Base-by-base conservation (phyloP, 2,329 filamentous ascomycete species). In the Plectosphaerella plurivora region DNA sequence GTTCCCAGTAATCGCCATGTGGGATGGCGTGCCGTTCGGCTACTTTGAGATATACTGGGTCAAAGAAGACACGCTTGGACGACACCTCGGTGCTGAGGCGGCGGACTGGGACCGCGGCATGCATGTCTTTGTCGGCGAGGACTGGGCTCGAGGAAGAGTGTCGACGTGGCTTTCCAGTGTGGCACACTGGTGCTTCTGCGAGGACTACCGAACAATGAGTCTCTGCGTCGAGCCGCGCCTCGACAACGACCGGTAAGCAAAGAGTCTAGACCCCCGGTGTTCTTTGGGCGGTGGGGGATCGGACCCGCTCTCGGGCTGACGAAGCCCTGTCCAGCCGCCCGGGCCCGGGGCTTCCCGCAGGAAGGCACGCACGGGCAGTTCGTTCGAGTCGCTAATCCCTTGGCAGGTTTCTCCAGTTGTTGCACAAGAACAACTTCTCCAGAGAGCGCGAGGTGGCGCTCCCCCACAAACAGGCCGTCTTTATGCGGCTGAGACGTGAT, bases 41-140 rank as follows among this genome's bases (percentile, higher is more conserved):
- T 99, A 95, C 67, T 97, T 99, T 65, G 94, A 99, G 73, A 81
- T 99, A 35, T 99, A 99, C 72, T 99, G 94, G 93, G 91, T 94
- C 4, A 96, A 96, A 63, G 94, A 99, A 66, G 94, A 97, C 63
- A 73, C 77, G 0, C 68, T 99, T 1, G 91, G 89, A 0, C 80
- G 78, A 47, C 78, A 90, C 57, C 69, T 95, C 4, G 78, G 84
- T 0, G 78, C 78, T 20, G 78, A 81, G 4, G 83, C 85, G 0
- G 82, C 81, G 8, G 89, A 96, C 61, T 97, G 88, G 70, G 93
- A 97, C 61, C 78, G 94, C 7, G 94, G 94, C 0, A 72, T 97
- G 16, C 94, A 99, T 63, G 84, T 94, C 12, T 74, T 99, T 39
- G 81, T 99, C 4, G 94, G 94, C 1, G 94, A 97, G 71, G 86